phyloP scores from a whole-genome alignment of 2,329 filamentous ascomycete genomes.

The Diaporthe batatas region DNA sequence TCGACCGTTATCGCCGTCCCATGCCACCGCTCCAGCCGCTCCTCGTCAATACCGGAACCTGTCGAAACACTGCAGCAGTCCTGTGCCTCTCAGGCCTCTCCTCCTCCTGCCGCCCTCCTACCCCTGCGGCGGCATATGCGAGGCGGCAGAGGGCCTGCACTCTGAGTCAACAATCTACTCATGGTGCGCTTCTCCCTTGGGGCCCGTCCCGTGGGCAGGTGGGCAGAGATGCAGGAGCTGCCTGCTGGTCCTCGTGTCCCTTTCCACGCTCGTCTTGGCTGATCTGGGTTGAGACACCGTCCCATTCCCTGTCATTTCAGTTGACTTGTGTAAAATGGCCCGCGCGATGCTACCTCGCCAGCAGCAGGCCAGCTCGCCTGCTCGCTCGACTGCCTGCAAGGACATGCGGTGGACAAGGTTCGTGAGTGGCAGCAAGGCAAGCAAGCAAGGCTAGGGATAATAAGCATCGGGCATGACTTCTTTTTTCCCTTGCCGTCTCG shows the following conservation, averaged over 20 bases:
- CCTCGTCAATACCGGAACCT: constrained; percentile 18
- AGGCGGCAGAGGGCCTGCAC: constrained; percentile 31
- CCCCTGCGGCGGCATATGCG: constrained; percentile 37
- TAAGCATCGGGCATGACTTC: constrained; percentile 30
- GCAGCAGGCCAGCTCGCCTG: no score
- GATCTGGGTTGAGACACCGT: constrained; percentile 22
- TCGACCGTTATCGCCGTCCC: constrained; percentile 10
- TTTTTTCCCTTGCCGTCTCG: constrained; percentile 38
- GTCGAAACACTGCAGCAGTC: constrained; percentile 39
- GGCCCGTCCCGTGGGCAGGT: constrained; percentile 6
- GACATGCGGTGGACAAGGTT: constrained; percentile 2
- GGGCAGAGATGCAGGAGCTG: neutral
- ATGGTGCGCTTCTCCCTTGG: constrained; percentile 18
- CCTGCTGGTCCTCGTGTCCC: constrained; percentile 16
- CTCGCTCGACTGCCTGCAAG: constrained; percentile 5
- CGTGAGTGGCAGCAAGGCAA: constrained; percentile 16
- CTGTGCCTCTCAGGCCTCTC: no score
- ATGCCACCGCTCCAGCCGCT: no score
- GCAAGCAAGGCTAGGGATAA: neutral
- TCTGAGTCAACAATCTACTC: constrained; percentile 34
- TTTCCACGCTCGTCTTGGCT: constrained; percentile 12
- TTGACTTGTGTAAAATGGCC: constrained; percentile 19
- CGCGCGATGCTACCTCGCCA: constrained; percentile 27
- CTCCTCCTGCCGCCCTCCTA: constrained; percentile 25
- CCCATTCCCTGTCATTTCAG: constrained; percentile 30